phyloP scores from a whole-genome alignment of 768 basidiomycete species.

The Kondoa subrosea region DNA sequence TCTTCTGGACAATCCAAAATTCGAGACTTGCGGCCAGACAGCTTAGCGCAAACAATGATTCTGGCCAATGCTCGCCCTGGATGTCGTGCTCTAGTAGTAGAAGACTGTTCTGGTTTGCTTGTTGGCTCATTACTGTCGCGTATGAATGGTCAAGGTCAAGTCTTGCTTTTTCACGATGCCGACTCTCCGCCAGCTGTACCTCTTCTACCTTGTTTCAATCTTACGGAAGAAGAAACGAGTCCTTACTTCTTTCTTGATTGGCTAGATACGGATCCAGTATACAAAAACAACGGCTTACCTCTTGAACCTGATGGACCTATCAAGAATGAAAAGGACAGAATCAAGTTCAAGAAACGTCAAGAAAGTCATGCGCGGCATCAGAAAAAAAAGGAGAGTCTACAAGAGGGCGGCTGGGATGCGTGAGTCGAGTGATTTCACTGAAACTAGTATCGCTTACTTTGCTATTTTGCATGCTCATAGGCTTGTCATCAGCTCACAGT shows the following conservation, averaged over 20 bases:
- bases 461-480: conserved; percentile 32
- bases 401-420: background rate
- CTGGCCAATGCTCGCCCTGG: conserved; percentile 69
- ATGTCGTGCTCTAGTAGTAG: conserved; percentile 72
- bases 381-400: conserved; percentile 28
- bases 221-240: conserved; percentile 43
- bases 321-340: conserved; percentile 37
- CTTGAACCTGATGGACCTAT: conserved; percentile 46
- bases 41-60: conserved; percentile 71
- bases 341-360: conserved; percentile 57
- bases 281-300: conserved; percentile 43
- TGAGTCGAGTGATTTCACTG: conserved; percentile 4
- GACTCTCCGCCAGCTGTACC: conserved; percentile 89
- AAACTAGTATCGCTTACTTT: background rate
- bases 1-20: conserved; percentile 33
- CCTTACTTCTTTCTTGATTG: conserved; percentile 52
- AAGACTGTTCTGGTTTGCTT: conserved; percentile 77
- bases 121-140: conserved; percentile 70
- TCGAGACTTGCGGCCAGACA: conserved; percentile 68
- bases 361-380: conserved; percentile 47
- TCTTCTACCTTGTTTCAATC: conserved; percentile 70
- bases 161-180: conserved; percentile 69
- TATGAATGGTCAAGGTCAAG: conserved; percentile 69
- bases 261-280: conserved; percentile 67
- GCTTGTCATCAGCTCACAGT: conserved; percentile 62